Base-by-base conservation (phyloP, 2,329 filamentous ascomycete genomes). In the Diaporthe citrichinensis region DNA sequence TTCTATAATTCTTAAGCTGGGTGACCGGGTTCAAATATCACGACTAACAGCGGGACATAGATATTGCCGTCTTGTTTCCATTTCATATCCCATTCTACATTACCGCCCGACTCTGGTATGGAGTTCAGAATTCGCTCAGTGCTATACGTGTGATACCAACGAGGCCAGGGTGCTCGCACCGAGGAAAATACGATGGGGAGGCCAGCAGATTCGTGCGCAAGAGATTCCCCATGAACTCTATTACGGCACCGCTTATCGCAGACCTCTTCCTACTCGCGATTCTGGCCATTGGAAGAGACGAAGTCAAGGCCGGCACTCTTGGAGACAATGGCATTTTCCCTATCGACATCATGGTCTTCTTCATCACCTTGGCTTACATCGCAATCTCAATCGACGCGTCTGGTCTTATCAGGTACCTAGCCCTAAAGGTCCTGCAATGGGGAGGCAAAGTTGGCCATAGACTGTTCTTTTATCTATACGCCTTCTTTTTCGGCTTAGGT, bases 381-480 rank as follows among this genome's bases (percentile, higher is more conserved):
- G 93, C 93, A 61, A 94, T 95, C 61, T 94, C 93, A 0, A 94
- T 95, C 75, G 93, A 95, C 78, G 93, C 93, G 3, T 94, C 93
- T 0, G 93, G 93, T 8, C 85, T 95, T n/a, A 94, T 95, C 79
- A 86, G 93, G 73, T 95, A 88, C 77, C 81, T 94, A 28, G 93
- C 93, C 0, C 94, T 94, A 85, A 93, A 90, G 76, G 93, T 94
- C 0, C 85, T 95, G 3, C 88, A 92, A 75, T 91, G 89, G 84
- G 93, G 91, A 65, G 93, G 93, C 7, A 88, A 91, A 76, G 88
- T 89, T 25, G 93, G 93, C 0, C 91, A 92, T 75, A 84, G 88
- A 41, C 86, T 95, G 0, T 95, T 93, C 85, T 92, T 94, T 82
- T 94, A 93, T 80, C 89, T 95, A 4, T 95, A 94, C 79, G 83